phyloP scores from a whole-genome alignment of 495 filamentous ascomycete species.

The Lichenothelia convexa region DNA sequence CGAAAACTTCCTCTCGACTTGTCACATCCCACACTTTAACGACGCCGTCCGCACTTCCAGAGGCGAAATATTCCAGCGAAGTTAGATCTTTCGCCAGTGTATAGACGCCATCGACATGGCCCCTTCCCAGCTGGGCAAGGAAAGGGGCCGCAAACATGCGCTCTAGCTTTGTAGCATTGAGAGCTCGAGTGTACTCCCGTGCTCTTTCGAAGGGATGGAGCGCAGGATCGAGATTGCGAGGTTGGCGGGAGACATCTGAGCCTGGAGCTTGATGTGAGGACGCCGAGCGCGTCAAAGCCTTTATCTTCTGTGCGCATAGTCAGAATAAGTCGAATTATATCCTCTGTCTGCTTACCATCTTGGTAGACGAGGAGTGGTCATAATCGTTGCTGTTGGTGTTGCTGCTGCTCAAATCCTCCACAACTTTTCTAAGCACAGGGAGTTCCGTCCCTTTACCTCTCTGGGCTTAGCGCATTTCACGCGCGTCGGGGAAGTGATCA shows the following conservation, averaged over 20 bases:
- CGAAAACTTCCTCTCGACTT: constrained; percentile 60
- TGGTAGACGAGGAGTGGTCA: too few relatives aligned
- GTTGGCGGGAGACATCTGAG: constrained; percentile 47
- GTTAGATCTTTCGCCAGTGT: constrained; percentile 25
- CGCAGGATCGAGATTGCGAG: constrained; percentile 80
- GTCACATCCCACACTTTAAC: constrained; percentile 63
- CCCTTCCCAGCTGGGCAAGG: constrained; percentile 65
- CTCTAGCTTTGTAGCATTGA: constrained; percentile 86
- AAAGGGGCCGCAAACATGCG: constrained; percentile 94
- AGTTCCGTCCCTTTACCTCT: too few relatives aligned
- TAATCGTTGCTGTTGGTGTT: too few relatives aligned
- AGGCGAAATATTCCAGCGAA: constrained; percentile 21
- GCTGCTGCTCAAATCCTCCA: too few relatives aligned
- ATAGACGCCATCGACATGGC: constrained; percentile 82
- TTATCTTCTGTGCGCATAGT: constrained; percentile 76
- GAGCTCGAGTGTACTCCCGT: constrained; percentile 73
- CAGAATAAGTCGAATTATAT: too few relatives aligned
- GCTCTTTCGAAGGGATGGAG: constrained; percentile 91
- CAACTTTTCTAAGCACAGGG: too few relatives aligned
- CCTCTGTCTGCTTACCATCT: too few relatives aligned
- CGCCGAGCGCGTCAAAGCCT: constrained; percentile 66
- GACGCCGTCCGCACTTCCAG: constrained; percentile 28
- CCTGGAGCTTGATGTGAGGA: constrained; percentile 66
- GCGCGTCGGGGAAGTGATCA: too few relatives aligned
- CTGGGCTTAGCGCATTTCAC: too few relatives aligned